These are phyloP conservation scores for Cryoendolithus antarcticus DNA, from an alignment of 2,329 filamentous ascomycete genomes.

Conservation along the genomic window DNA sequence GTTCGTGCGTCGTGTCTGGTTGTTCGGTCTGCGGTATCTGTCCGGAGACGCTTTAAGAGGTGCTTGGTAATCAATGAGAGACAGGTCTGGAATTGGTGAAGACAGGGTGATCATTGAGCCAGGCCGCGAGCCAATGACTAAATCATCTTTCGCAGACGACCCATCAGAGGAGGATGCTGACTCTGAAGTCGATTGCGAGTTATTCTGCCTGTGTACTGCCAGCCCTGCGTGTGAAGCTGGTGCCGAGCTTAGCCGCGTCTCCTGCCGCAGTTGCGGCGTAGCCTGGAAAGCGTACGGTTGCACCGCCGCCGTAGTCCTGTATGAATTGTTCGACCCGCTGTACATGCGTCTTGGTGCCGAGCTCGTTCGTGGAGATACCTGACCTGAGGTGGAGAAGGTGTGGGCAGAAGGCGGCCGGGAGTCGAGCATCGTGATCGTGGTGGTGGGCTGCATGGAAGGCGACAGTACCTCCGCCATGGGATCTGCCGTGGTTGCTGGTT, in stretches of 20 bases:
- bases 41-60: conserved; percentile 62
- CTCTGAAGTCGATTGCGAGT: conserved; percentile 23
- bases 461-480: conserved; percentile 34
- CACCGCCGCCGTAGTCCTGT: conserved; percentile 32
- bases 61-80: conserved; percentile 42
- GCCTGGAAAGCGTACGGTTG: conserved; percentile 39
- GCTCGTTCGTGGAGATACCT: conserved; percentile 25
- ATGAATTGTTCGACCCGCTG: conserved; percentile 28
- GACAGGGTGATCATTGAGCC: conserved; percentile 36
- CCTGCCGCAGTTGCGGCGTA: conserved; percentile 43
- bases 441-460: conserved; percentile 33
- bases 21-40: conserved; percentile 55
- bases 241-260: conserved; percentile 43
- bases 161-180: conserved; percentile 38
- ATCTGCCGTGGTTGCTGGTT: conserved; percentile 8
- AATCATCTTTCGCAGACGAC: conserved; percentile 28
- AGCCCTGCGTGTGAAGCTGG: conserved; percentile 28
- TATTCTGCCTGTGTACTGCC: conserved; percentile 5
- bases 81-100: conserved; percentile 40
- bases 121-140: conserved; percentile 20
- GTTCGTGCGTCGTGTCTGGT: conserved; percentile 30
- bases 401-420: conserved; percentile 32
- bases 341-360: conserved; percentile 32
- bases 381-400: conserved; percentile 30
- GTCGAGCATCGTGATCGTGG: conserved; percentile 39